phyloP scores from a whole-genome alignment of 1,284 basidiomycete genomes.

The Cryptococcus hybrid region DNA sequence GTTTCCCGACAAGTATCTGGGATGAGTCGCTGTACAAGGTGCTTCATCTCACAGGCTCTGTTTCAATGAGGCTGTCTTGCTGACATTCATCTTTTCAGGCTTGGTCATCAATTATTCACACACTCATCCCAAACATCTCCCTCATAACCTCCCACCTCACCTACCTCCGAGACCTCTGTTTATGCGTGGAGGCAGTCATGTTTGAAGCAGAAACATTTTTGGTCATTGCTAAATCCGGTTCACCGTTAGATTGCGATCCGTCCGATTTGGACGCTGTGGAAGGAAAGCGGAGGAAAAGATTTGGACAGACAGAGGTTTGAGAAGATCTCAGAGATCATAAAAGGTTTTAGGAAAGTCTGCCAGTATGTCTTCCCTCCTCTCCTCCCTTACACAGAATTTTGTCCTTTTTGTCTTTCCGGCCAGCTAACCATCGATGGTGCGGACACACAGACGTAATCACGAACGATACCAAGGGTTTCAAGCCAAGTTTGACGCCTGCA shows the following conservation, averaged over 20 bases:
- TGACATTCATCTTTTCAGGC: constrained; percentile 59
- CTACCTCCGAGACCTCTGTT: constrained; percentile 78
- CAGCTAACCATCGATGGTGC: constrained; percentile 4
- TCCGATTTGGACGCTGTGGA: constrained; percentile 38
- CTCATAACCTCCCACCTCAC: constrained; percentile 82
- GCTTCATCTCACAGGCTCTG: background rate
- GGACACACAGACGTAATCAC: constrained; percentile 47
- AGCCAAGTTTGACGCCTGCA: constrained; percentile 70
- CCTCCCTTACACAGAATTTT: background rate
- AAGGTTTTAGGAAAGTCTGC: constrained; percentile 90
- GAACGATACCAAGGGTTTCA: constrained; percentile 76
- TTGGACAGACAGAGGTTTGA: constrained; percentile 85
- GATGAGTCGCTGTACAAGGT: constrained; percentile 97
- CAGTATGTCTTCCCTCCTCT: constrained; percentile 54
- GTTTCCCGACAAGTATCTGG: constrained; percentile 94
- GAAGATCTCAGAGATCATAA: constrained; percentile 92
- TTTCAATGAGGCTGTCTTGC: background rate
- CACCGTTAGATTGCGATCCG: constrained; percentile 43
- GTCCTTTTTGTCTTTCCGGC: constrained; percentile 26
- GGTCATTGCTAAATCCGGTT: constrained; percentile 68
- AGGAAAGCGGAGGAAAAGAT: constrained; percentile 50
- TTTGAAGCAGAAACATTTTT: constrained; percentile 98
- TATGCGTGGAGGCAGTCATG: constrained; percentile 88
- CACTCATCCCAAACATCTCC: constrained; percentile 90
- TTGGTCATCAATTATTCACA: constrained; percentile 97